phyloP scores from a whole-genome alignment of 305 asterid genomes.

The Fraxinus xanthoxyloides region DNA sequence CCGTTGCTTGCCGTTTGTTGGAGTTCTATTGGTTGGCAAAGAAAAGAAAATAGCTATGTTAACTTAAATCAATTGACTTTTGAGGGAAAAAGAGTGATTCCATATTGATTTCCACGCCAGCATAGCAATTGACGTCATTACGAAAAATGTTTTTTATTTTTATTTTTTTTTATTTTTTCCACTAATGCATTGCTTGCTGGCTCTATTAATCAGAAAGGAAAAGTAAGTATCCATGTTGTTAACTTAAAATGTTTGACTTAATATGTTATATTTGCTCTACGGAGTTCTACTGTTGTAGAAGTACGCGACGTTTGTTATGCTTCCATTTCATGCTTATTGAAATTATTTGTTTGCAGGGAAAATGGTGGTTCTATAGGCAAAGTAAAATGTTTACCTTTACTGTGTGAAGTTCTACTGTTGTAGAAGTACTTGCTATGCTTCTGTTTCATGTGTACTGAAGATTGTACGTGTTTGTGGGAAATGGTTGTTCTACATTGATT shows the following conservation, averaged over 20 bases:
- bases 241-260: conserved; percentile 3
- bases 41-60: background rate
- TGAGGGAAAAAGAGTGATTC: background rate
- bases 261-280: background rate
- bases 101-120: background rate
- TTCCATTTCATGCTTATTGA: background rate
- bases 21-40: conserved; percentile 3
- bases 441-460: background rate
- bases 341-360: conserved; percentile 6
- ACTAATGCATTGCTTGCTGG: background rate
- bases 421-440: background rate
- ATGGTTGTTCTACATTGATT: background rate
- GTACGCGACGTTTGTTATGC: background rate
- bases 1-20: background rate
- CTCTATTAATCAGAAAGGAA: background rate
- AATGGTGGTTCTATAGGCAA: background rate
- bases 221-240: background rate
- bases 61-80: background rate
- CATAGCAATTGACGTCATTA: background rate
- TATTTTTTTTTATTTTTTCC: background rate
- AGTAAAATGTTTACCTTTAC: background rate
- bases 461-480: background rate
- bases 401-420: background rate
- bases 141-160: background rate
- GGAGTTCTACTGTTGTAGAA: background rate